phyloP scores from a whole-genome alignment of 306 rosid genomes.

The Vigna radiata region DNA sequence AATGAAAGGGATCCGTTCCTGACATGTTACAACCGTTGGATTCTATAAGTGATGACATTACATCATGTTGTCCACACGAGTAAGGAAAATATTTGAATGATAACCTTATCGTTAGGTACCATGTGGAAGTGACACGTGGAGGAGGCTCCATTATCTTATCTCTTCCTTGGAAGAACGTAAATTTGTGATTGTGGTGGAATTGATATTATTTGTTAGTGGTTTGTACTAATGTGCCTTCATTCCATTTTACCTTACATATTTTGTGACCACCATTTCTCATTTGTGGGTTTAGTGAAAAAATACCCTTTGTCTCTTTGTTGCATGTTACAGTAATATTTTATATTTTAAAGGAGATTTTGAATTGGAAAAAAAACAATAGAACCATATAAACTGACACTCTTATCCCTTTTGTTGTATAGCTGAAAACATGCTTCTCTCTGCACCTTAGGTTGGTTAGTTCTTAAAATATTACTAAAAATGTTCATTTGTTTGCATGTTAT shows the following conservation, averaged over 20 bases:
- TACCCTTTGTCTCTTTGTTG: constrained; percentile 18
- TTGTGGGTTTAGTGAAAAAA: constrained; percentile 15
- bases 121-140: constrained; percentile 63
- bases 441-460: neutral
- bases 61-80: constrained; percentile 52
- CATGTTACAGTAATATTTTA: neutral
- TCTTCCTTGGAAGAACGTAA: constrained; percentile 40
- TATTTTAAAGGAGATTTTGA: constrained; percentile 1
- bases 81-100: constrained; percentile 31
- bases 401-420: constrained; percentile 38
- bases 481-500: neutral
- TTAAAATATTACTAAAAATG: neutral
- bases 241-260: constrained; percentile 33
- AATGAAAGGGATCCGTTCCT: constrained; percentile 30
- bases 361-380: neutral
- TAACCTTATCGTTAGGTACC: constrained; percentile 63
- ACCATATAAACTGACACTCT: constrained; percentile 39
- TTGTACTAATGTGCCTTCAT: neutral
- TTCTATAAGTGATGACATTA: constrained; percentile 35
- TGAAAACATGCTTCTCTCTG: constrained; percentile 8
- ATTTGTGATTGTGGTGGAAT: constrained; percentile 56
- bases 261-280: constrained; percentile 36
- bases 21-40: constrained; percentile 44
- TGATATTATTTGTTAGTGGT: constrained; percentile 27
- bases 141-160: constrained; percentile 51